Evolutionary conservation across 225 moss, liverwort and hornwort genomes (phyloP).

Genomic region (Polytrichum commune): DNA sequence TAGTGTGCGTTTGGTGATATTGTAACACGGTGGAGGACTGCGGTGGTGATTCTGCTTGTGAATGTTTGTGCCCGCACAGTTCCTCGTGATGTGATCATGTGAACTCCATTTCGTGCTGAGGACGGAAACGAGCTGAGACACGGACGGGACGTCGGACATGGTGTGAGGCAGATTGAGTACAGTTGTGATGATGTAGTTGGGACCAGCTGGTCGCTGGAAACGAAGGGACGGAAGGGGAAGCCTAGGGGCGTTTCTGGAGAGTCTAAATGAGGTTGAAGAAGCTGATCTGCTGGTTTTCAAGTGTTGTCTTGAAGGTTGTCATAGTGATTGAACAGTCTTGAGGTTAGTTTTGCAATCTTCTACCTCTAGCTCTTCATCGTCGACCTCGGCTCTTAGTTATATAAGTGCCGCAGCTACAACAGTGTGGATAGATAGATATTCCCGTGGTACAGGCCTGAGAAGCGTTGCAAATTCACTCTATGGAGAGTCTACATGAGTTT

Average conservation of each 20-base stretch:
- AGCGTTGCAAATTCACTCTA: background rate
- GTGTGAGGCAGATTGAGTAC: background rate
- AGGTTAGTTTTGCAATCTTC: conserved; percentile 2
- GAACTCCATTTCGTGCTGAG: no score
- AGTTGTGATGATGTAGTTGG: conserved; percentile 1
- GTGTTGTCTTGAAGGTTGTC: background rate
- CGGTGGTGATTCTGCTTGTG: no score
- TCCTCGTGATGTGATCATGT: no score
- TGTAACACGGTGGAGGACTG: no score
- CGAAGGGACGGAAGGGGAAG: background rate
- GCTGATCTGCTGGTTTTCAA: background rate
- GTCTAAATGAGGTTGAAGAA: conserved; percentile 1
- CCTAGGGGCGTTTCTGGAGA: background rate
- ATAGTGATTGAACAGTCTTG: background rate
- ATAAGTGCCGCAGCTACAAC: no score
- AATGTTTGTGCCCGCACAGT: no score
- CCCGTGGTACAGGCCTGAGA: no score
- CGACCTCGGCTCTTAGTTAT: no score
- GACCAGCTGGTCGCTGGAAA: background rate
- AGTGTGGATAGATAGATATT: no score
- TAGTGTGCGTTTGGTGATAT: no score
- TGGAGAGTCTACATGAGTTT: background rate
- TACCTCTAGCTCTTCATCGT: no score
- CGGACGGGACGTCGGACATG: background rate
- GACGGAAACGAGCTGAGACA: no score